Evolutionary conservation across 768 basidiomycete genomes (phyloP).

Genomic region (Boletus sp.): DNA sequence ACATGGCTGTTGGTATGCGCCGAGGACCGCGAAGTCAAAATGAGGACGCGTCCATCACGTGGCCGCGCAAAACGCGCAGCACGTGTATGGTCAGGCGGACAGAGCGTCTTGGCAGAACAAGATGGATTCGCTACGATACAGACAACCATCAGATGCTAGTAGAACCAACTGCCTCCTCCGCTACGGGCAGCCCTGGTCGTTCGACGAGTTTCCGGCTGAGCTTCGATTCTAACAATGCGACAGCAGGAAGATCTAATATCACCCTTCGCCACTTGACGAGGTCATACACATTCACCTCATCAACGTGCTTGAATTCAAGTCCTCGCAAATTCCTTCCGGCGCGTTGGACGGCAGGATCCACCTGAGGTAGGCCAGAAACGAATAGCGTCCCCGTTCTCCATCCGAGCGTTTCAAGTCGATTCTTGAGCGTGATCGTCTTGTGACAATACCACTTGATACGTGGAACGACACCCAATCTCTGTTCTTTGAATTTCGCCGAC

Average conservation of each 20-base stretch:
- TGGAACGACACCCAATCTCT: constrained; percentile 71
- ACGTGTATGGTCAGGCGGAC: constrained; percentile 1
- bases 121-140: neutral
- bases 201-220: constrained; percentile 42
- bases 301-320: constrained; percentile 59
- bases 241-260: constrained; percentile 77
- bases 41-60: constrained; percentile 34
- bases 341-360: constrained; percentile 55
- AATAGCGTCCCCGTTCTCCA: constrained; percentile 72
- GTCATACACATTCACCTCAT: constrained; percentile 78
- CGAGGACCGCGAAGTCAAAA: neutral
- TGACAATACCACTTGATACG: constrained; percentile 67
- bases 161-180: constrained; percentile 2
- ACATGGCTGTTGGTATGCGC: constrained; percentile 19
- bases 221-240: constrained; percentile 71
- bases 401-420: constrained; percentile 61
- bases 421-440: constrained; percentile 68
- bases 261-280: constrained; percentile 80
- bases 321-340: constrained; percentile 72
- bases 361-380: constrained; percentile 58
- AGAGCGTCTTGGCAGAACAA: neutral
- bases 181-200: constrained; percentile 1
- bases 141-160: neutral
- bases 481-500: constrained; percentile 77
- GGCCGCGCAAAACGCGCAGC: constrained; percentile 18